phyloP scores from a whole-genome alignment of 495 filamentous ascomycete species.

The Penicillium egyptiacum region DNA sequence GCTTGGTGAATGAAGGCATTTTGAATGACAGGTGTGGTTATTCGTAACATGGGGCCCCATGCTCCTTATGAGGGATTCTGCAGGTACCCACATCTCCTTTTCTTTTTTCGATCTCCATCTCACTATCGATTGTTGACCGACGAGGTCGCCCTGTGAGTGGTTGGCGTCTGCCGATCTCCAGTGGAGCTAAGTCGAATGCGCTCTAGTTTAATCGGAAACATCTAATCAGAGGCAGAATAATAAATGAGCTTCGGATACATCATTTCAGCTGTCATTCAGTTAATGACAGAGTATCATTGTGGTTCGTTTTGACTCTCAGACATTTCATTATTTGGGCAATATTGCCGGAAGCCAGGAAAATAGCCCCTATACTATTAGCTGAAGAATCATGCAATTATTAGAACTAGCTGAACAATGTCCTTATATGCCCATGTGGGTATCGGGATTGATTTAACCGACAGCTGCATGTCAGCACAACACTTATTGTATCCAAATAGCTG shows the following conservation, averaged over 20 bases:
- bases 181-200: background rate
- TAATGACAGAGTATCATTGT: background rate
- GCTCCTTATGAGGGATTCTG: slow-evolving; percentile 9
- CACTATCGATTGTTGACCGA: slow-evolving; percentile 27
- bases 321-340: background rate
- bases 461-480: background rate
- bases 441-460: background rate
- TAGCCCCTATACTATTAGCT: background rate
- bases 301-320: background rate
- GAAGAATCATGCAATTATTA: no score
- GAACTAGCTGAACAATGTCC: background rate
- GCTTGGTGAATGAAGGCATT: slow-evolving; percentile 23
- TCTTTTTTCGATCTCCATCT: slow-evolving; percentile 15
- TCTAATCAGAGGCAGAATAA: background rate
- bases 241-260: slow-evolving; percentile 7
- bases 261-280: slow-evolving; percentile 3
- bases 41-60: background rate
- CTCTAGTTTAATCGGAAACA: no score
- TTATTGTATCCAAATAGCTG: background rate
- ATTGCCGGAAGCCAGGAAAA: background rate
- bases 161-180: background rate
- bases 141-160: slow-evolving; percentile 17
- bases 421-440: background rate
- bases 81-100: slow-evolving; percentile 6
- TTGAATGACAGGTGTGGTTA: background rate